Conservation (phyloP, 768 basidiomycete species). For the Dioszegia aurantiaca region DNA sequence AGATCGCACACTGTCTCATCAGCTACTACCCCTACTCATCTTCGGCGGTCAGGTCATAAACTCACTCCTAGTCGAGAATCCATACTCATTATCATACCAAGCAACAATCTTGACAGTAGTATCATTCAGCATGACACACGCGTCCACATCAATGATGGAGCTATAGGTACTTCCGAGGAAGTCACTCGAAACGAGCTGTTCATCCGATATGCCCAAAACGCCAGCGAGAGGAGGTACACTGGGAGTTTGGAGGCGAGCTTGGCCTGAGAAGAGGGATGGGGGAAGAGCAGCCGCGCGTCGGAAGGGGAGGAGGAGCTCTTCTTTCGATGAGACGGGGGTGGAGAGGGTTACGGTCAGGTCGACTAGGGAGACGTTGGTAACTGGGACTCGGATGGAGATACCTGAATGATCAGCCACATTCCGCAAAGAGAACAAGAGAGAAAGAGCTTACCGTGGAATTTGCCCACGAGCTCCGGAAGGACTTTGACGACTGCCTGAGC, state of each 20-base stretch:
- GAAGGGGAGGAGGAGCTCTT: constrained; percentile 47
- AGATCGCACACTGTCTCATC: constrained; percentile 44
- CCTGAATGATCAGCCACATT: constrained; percentile 29
- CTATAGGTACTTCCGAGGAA: constrained; percentile 43
- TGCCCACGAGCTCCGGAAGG: constrained; percentile 51
- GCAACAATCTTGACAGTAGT: constrained; percentile 48
- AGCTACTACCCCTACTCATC: background rate
- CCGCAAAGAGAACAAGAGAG: too few relatives aligned
- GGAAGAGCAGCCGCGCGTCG: constrained; percentile 33
- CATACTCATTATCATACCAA: constrained; percentile 52
- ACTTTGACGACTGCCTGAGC: constrained; percentile 51
- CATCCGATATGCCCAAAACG: constrained; percentile 49
- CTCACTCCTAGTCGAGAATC: constrained; percentile 39
- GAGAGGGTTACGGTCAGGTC: constrained; percentile 50
- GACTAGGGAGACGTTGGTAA: constrained; percentile 52
- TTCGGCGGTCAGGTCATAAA: background rate
- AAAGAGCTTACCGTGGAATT: constrained; percentile 44
- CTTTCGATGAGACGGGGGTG: constrained; percentile 41
- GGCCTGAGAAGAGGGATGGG: constrained; percentile 13
- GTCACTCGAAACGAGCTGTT: constrained; percentile 52
- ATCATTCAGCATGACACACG: constrained; percentile 45
- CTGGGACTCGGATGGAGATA: constrained; percentile 52
- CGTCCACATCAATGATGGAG: constrained; percentile 48
- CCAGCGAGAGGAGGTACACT: constrained; percentile 28
- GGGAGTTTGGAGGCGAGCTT: constrained; percentile 16